Evolutionary conservation across 306 rosid species (phyloP).

Genomic region (Dryas alaskensis): DNA sequence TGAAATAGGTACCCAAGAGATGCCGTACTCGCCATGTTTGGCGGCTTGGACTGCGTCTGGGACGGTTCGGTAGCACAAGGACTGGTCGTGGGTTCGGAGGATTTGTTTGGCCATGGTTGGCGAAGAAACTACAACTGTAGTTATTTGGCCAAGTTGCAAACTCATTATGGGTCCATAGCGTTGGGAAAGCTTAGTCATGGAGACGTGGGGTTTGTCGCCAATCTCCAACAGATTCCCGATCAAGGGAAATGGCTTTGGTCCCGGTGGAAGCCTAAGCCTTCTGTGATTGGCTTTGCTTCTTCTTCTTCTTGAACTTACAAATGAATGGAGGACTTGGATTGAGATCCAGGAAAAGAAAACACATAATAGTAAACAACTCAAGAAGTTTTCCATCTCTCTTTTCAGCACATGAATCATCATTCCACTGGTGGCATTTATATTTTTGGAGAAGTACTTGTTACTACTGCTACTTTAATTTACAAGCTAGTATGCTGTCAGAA

Average conservation of each 20-base stretch:
- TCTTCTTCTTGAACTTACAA: background rate
- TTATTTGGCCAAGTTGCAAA: conserved; percentile 22
- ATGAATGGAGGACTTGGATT: background rate
- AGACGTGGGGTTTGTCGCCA: no score
- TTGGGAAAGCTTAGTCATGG: background rate
- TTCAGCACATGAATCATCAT: no score
- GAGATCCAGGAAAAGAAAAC: background rate
- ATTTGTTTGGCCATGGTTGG: conserved; percentile 10
- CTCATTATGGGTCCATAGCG: conserved; percentile 31
- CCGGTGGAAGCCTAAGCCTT: conserved; percentile 37
- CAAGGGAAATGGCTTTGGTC: conserved; percentile 42
- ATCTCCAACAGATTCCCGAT: conserved; percentile 46
- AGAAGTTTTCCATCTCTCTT: conserved; percentile 6
- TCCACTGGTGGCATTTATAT: no score
- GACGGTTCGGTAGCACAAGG: conserved; percentile 21
- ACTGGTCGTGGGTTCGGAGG: conserved; percentile 3
- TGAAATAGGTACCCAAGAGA: no score
- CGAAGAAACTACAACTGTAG: background rate
- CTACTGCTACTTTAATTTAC: no score
- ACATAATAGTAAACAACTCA: background rate
- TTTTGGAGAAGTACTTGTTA: no score
- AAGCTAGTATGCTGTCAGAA: no score
- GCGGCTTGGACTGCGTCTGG: conserved; percentile 10
- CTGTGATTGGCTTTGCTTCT: background rate
- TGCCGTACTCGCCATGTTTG: background rate